Conservation (phyloP, 306 rosid species). For the Betula pendula region DNA sequence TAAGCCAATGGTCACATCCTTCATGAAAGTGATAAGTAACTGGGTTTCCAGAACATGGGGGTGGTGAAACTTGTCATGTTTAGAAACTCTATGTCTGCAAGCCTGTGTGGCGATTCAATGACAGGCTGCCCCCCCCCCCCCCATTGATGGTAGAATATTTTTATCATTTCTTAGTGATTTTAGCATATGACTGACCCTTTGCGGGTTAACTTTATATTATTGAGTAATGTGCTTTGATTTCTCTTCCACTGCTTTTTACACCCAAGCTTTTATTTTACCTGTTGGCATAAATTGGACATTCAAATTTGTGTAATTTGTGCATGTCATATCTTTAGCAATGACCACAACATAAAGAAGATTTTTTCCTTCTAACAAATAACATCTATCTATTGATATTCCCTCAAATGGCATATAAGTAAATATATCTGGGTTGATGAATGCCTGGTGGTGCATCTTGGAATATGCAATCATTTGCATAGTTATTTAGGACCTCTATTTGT, state of each 20-base stretch:
- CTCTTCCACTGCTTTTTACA: not conserved
- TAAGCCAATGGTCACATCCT: not conserved
- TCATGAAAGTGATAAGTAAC: not conserved
- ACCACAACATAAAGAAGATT: not conserved
- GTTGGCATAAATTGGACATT: not conserved
- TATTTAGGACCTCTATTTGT: not conserved
- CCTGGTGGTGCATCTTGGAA: not conserved
- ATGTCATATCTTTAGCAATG: not conserved
- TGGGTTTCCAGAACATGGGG: too few relatives aligned
- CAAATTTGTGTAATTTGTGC: not conserved
- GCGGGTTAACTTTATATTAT: not conserved
- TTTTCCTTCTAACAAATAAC: not conserved
- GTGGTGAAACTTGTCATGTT: not conserved
- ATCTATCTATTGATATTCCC: not conserved
- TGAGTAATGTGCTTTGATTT: not conserved
- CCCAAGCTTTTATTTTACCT: not conserved
- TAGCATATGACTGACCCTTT: not conserved
- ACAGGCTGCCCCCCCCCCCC: too few relatives aligned
- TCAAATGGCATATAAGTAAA: not conserved
- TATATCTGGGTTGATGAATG: not conserved
- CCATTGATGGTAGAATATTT: not conserved
- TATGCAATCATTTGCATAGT: not conserved
- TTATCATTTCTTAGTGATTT: not conserved
- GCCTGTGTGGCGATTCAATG: not conserved
- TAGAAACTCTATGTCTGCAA: not conserved